Base-by-base conservation (phyloP, 2,329 filamentous ascomycete genomes). In the Monosporascus sp. region DNA sequence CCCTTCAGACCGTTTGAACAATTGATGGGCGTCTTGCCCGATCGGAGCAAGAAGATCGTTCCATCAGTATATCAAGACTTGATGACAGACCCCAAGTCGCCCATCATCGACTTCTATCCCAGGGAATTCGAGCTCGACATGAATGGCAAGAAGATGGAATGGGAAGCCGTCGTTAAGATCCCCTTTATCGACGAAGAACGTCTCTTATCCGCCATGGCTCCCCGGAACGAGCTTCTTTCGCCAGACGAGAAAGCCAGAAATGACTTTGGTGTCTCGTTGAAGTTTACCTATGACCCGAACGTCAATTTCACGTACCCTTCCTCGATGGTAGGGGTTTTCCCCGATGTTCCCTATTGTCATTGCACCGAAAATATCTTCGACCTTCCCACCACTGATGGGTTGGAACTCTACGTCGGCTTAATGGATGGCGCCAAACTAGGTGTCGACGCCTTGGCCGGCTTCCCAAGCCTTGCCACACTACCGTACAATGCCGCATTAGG, bases 71-170 rank as follows among this genome's bases (percentile, higher is more conserved):
- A 96, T 71, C 90, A 94, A 72, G 85, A 90, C 25, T 78, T 99
- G 48, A 99, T 99, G 94, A 97, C 90, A 2, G 89, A 89, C 52
- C 80, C 87, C 2, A 82, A 88, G 17, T 97, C 93, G 17, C 91
- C 94, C 2, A 99, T 99, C 68, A 88, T 96, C 65, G 94, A 99
- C 68, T 99, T 99, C 69, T 99, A 99, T 65, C 94, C 94, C 2
- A 83, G 93, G 62, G 94, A 99, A 64, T 99, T 99, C 65, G 90
- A 95, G 60, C 79, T 99, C 41, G 95, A 99, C 68, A 97, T 99
- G 94, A 97, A 99, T 63, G 95, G 94, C 55, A 99, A 99, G 77
- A 99, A 96, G 75, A 95, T 96, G 88, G 95, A 99, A 59, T 99
- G 94, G 94, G 94, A 99, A 69, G 94, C 94, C 27, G 93, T 99